A percentile compares a stretch with the other conserved stretches of the same genome.
Conservation (phyloP, 2,329 filamentous ascomycete species). For the Diplocarpon rosae region DNA sequence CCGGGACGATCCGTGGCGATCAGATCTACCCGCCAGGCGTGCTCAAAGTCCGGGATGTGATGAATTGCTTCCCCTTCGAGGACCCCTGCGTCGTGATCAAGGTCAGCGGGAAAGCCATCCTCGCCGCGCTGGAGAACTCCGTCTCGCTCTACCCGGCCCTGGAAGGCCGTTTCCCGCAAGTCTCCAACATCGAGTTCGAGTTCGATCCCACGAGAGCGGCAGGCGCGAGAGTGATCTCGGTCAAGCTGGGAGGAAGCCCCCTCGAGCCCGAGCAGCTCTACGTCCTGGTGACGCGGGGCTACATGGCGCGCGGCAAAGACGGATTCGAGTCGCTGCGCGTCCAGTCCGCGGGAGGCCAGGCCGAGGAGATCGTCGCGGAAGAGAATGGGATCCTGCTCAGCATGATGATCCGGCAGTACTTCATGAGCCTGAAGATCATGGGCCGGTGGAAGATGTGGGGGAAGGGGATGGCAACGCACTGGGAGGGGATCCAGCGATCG, state of each 20-base stretch:
- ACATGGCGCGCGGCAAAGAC: constrained; percentile 10
- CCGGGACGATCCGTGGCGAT: constrained; percentile 10
- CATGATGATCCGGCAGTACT: constrained; percentile 12
- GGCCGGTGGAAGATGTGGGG: constrained; percentile 11
- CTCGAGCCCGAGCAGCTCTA: constrained; percentile 7
- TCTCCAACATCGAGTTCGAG: constrained; percentile 12
- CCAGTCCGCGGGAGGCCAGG: constrained; percentile 6
- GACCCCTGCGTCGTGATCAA: constrained; percentile 11
- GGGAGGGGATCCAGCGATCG: constrained; percentile 9
- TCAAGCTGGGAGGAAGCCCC: constrained; percentile 6
- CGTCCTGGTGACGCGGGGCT: constrained; percentile 8
- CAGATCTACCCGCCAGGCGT: constrained; percentile 10
- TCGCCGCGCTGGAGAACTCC: constrained; percentile 8
- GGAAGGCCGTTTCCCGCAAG: constrained; percentile 10
- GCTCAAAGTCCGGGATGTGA: constrained; percentile 8
- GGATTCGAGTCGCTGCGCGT: constrained; percentile 9
- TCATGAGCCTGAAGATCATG: constrained; percentile 11
- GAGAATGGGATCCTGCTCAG: constrained; percentile 11
- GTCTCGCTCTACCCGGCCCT: constrained; percentile 9
- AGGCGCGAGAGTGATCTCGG: constrained; percentile 5
- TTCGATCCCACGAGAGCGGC: constrained; percentile 6
- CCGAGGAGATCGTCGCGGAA: constrained; percentile 9
- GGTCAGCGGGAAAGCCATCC: constrained; percentile 7
- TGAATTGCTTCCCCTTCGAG: constrained; percentile 12
- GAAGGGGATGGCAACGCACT: constrained; percentile 10